Percentiles rank a stretch among this genome's conserved stretches.
These are phyloP conservation scores for Torulaspora pretoriensis DNA, from an alignment of 1,139 yeast genomes.

Conservation along the genomic window DNA sequence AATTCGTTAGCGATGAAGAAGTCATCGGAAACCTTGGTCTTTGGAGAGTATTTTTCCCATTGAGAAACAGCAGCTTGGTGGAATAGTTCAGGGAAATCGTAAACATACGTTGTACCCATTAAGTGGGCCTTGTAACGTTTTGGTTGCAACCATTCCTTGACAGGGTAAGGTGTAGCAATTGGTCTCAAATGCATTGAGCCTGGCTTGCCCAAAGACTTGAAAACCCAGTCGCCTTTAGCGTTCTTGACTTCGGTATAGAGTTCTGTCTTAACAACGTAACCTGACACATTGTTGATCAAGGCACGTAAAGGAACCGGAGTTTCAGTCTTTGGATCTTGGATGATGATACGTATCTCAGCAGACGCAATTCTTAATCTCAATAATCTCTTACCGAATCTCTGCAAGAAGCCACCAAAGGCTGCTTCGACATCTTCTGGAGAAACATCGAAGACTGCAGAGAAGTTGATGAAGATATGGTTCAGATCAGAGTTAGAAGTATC, in stretches of 20 bases:
- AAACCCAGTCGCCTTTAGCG: conserved; percentile 90
- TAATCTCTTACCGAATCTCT: conserved; percentile 92
- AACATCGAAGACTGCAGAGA: conserved; percentile 90
- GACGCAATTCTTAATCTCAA: conserved; percentile 97
- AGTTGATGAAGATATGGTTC: conserved; percentile 94
- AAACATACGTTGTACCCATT: conserved; percentile 96
- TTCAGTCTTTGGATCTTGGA: conserved; percentile 84
- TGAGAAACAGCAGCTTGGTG: conserved; percentile 83
- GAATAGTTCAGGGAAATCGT: conserved; percentile 98
- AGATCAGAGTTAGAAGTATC: conserved; percentile 94
- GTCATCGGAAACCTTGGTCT: conserved; percentile 65
- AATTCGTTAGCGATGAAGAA: conserved; percentile 75
- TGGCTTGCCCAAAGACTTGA: conserved; percentile 88
- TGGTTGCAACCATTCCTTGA: conserved; percentile 96
- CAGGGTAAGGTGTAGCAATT: conserved; percentile 93
- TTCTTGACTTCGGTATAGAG: conserved; percentile 91
- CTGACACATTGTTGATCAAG: conserved; percentile 90
- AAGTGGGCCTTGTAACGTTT: conserved; percentile 97
- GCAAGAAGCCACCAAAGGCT: conserved; percentile 96
- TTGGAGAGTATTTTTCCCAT: conserved; percentile 68
- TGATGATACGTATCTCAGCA: conserved; percentile 94
- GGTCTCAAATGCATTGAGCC: conserved; percentile 97
- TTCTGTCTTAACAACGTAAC: conserved; percentile 94
- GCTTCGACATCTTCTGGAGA: conserved; percentile 95
- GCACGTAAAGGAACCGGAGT: conserved; percentile 94